Percentiles rank a stretch among this genome's conserved stretches.
Evolutionary conservation across 2,329 filamentous ascomycete species (phyloP).

Genomic region (Colletotrichum sojae): DNA sequence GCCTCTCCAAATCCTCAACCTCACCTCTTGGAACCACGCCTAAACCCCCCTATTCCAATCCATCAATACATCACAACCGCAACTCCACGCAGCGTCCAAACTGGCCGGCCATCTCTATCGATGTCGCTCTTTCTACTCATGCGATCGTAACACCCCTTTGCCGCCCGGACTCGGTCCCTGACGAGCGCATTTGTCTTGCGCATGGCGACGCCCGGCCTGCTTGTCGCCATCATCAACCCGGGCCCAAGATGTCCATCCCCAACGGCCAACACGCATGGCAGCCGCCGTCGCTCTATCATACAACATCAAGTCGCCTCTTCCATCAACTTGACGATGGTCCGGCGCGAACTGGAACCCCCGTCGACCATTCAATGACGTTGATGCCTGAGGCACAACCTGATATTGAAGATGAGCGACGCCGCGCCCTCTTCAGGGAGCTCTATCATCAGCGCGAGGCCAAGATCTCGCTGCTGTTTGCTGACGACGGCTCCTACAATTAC

Average conservation of each 20-base stretch:
- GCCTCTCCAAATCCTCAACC: slow-evolving; percentile 64
- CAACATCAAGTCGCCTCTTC: slow-evolving; percentile 64
- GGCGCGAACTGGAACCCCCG: slow-evolving; percentile 65
- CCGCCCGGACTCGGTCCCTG: slow-evolving; percentile 64
- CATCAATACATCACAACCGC: slow-evolving; percentile 65
- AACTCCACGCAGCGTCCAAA: slow-evolving; percentile 58
- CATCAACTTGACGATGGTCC: slow-evolving; percentile 74
- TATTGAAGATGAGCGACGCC: slow-evolving; percentile 78
- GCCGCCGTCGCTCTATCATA: slow-evolving; percentile 66
- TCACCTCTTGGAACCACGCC: slow-evolving; percentile 68
- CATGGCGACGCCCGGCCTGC: slow-evolving; percentile 68
- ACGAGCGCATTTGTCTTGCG: slow-evolving; percentile 66
- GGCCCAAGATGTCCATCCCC: slow-evolving; percentile 75
- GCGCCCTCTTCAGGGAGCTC: slow-evolving; percentile 81
- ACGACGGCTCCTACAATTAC: slow-evolving; percentile 67
- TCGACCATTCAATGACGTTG: slow-evolving; percentile 64
- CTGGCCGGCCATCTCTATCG: slow-evolving; percentile 63
- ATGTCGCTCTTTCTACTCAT: slow-evolving; percentile 66
- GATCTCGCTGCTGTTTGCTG: slow-evolving; percentile 81
- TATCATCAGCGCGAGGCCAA: slow-evolving; percentile 84
- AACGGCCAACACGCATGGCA: slow-evolving; percentile 78
- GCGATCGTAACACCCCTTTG: slow-evolving; percentile 62
- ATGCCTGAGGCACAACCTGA: slow-evolving; percentile 74
- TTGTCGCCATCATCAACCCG: slow-evolving; percentile 64
- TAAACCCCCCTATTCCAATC: slow-evolving; percentile 63